Base-by-base conservation (phyloP, 805 yeast genomes). In the Debaryomyces castellii region DNA sequence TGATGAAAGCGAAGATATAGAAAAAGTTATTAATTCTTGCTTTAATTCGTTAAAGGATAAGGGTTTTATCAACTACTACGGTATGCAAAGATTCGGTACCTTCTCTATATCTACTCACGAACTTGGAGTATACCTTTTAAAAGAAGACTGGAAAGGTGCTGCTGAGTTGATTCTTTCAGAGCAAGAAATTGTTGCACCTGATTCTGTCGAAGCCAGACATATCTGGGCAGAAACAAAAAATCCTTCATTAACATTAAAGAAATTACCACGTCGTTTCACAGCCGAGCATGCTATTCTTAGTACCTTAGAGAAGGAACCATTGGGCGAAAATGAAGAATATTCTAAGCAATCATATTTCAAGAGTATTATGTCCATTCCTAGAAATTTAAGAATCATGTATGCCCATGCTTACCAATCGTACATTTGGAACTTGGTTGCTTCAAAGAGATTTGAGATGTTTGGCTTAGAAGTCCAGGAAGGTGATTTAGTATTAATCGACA, bases 51-150 rank as follows among this genome's bases (percentile, higher is more conserved):
- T 92, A 43, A 70, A 72, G 41, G 72, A 71, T 1, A 72, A 77
- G 23, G 99, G 99, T 0, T 94, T 89, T 58, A 85, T 94, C 51
- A 94, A 94, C 64, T 94, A 94, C 61, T 94, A 79, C 63, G 99
- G 99, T n/a, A 85, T 94, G 91, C 99, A 94, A 71, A 75, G 99
- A 59, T 94, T 94, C 63, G 99, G 99, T 23, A 91, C 99, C 0
- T 92, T 89, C 59, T 87, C 97, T 10, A 76, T 90, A 23, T 89
- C 98, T 2, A 91, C 99, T 0, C 97, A 94, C 64, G 78, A 76
- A 24, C 74, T 91, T 44, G 99, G 99, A 40, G 80, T 80, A 50
- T 76, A 76, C 50, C 73, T 92, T 22, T 68, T 94, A 41, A 74
- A 80, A 40, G 81, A 80, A 28, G 82, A 90, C 46, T 94, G 96